Conservation (phyloP, 2,329 filamentous ascomycete species). For the Epichloe aotearoae region DNA sequence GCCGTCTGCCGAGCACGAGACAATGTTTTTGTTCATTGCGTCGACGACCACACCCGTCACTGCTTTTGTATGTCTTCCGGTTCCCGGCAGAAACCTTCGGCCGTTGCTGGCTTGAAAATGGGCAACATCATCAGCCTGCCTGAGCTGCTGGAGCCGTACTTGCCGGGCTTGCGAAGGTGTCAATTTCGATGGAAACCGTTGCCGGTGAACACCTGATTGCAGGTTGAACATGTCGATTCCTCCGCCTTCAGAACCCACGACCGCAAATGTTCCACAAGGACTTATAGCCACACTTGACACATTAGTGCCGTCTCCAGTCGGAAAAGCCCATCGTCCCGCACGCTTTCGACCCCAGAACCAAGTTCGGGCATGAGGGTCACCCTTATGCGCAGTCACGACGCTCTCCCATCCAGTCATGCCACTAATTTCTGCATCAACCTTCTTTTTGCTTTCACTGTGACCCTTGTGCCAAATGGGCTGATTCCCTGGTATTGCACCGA, state of each 20-base stretch:
- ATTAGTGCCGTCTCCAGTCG: conserved; percentile 69
- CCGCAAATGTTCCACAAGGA: conserved; percentile 83
- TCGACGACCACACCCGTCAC: conserved; percentile 84
- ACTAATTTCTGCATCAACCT: conserved; percentile 56
- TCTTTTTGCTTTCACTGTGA: conserved; percentile 43
- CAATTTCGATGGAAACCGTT: conserved; percentile 70
- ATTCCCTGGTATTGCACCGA: conserved; percentile 68
- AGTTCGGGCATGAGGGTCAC: conserved; percentile 73
- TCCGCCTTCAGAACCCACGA: conserved; percentile 74
- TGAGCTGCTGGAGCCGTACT: conserved; percentile 51
- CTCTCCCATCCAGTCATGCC: conserved; percentile 92
- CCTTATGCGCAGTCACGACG: conserved; percentile 81
- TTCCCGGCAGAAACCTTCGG: conserved; percentile 32
- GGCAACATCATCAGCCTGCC: conserved; percentile 42
- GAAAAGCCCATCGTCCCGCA: conserved; percentile 85
- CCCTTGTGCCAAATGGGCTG: conserved; percentile 75
- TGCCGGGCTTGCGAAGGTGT: conserved; percentile 69
- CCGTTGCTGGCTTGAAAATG: conserved; percentile 36
- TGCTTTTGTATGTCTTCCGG: conserved; percentile 65
- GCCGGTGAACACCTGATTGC: conserved; percentile 80
- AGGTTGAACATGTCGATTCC: conserved; percentile 92
- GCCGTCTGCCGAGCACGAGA: conserved; percentile 81
- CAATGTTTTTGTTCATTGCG: conserved; percentile 68
- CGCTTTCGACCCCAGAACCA: conserved; percentile 98
- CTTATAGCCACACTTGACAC: conserved; percentile 82